Conservation (phyloP, 768 basidiomycete genomes). For the Suillus decipiens region DNA sequence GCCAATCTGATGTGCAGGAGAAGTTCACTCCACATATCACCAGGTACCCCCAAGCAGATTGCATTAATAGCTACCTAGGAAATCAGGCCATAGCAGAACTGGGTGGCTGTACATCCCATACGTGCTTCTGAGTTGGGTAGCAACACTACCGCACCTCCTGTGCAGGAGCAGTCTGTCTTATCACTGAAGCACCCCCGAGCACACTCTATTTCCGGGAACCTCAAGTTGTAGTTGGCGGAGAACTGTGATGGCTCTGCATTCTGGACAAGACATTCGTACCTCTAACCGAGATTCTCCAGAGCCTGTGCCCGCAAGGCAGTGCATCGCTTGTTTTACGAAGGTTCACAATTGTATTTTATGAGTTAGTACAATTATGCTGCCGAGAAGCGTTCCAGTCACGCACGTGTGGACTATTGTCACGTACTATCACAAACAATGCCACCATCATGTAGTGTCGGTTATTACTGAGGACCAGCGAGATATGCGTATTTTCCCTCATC, state of each 20-base stretch:
- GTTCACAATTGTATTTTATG: background rate
- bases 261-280: background rate
- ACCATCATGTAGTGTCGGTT: background rate
- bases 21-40: background rate
- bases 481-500: background rate
- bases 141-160: background rate
- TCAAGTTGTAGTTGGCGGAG: background rate
- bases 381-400: no score
- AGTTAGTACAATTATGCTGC: no score
- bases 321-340: background rate
- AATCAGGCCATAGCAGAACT: background rate
- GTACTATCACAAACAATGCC: no score
- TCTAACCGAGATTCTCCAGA: no score
- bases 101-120: background rate
- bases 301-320: background rate
- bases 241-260: background rate
- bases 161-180: background rate
- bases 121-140: background rate
- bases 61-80: no score
- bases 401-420: no score
- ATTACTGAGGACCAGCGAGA: background rate
- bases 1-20: background rate
- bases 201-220: background rate
- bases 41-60: background rate
- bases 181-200: background rate